Evolutionary conservation across 2,329 filamentous ascomycete species (phyloP).

Genomic region (Leptosphaerulina australis): DNA sequence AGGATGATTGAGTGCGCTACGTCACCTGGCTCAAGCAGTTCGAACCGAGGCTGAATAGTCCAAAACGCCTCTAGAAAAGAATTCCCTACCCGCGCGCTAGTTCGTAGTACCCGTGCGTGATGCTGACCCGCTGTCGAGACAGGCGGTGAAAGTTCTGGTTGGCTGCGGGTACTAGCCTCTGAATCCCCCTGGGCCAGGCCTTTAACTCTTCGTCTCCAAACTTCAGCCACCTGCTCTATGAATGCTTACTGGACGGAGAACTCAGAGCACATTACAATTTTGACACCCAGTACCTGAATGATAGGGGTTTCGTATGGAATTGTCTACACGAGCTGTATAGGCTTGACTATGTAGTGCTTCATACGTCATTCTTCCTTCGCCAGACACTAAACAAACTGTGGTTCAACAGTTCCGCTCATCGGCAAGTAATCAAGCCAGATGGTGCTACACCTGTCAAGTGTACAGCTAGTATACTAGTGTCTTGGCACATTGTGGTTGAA

Average conservation of each 20-base stretch:
- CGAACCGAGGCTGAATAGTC: too few relatives aligned
- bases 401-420: too few relatives aligned
- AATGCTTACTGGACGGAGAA: too few relatives aligned
- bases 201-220: background rate
- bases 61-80: background rate
- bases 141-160: background rate
- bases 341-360: too few relatives aligned
- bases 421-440: too few relatives aligned
- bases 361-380: too few relatives aligned
- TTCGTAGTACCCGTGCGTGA: background rate
- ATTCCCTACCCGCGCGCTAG: background rate
- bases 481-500: constrained; percentile 6
- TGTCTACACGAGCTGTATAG: too few relatives aligned
- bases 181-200: background rate
- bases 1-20: background rate
- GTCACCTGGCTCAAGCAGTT: too few relatives aligned
- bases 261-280: background rate
- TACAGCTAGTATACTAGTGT: background rate
- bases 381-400: too few relatives aligned
- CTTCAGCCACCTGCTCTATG: constrained; percentile 4
- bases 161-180: background rate
- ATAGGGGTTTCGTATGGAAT: too few relatives aligned
- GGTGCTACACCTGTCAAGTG: background rate
- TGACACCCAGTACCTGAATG: too few relatives aligned
- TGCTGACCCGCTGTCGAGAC: background rate